Evolutionary conservation across 495 filamentous ascomycete genomes (phyloP).

Genomic region (Penicillium ochrochloron): DNA sequence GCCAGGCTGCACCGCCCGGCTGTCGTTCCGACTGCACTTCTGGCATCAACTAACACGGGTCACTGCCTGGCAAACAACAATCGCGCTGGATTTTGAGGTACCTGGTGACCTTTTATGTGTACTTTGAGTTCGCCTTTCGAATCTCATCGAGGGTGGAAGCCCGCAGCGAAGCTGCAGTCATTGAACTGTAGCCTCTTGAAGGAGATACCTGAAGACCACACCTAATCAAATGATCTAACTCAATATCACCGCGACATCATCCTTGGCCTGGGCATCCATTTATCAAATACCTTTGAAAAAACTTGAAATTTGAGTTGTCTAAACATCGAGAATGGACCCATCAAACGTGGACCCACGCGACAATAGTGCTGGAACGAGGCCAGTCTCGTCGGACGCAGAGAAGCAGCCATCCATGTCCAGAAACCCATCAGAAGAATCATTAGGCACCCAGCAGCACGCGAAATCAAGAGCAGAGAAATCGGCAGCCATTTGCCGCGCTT

Average conservation of each 20-base stretch:
- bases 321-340: conserved; percentile 12
- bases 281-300: not conserved
- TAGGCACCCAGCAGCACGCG: conserved; percentile 10
- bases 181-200: not conserved
- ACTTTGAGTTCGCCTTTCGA: not conserved
- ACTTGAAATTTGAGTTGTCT: not conserved
- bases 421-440: conserved; percentile 7
- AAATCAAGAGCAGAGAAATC: conserved; percentile 33
- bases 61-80: not conserved
- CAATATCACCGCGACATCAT: not conserved
- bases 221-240: not conserved
- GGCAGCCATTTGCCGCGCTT: conserved; percentile 67
- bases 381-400: conserved; percentile 3
- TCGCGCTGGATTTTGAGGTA: not conserved
- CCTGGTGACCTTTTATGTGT: not conserved
- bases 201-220: not conserved
- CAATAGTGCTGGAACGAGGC: not conserved
- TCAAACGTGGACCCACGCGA: conserved; percentile 9
- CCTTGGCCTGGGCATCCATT: not conserved
- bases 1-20: conserved; percentile 1
- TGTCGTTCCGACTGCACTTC: not conserved
- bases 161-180: not conserved
- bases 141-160: not conserved
- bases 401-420: conserved; percentile 8
- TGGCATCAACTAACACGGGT: not conserved